These are phyloP conservation scores for Marasmius oreades DNA, from an alignment of 1,284 basidiomycete species.

Conservation along the genomic window DNA sequence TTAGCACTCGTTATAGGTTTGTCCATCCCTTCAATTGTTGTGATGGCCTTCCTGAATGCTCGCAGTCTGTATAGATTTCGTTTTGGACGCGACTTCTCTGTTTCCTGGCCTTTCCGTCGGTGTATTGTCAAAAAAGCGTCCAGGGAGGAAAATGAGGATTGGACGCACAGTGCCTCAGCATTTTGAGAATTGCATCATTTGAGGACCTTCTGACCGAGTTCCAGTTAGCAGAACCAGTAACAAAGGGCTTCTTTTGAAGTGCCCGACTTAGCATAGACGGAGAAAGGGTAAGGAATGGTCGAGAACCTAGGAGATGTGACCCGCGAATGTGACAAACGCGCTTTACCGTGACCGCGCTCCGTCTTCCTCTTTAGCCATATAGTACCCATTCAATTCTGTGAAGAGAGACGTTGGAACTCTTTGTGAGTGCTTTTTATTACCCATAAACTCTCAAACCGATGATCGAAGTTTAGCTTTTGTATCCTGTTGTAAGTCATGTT, in stretches of 20 bases:
- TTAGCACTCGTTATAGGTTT: conserved; percentile 38
- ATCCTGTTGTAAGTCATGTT: too few species aligned
- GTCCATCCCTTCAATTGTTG: conserved; percentile 32
- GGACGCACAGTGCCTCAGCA: conserved; percentile 37
- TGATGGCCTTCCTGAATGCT: conserved; percentile 46
- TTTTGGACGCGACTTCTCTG: conserved; percentile 34
- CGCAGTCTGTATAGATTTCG: conserved; percentile 46
- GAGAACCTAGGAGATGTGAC: background rate
- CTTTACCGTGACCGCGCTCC: background rate
- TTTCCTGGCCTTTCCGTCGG: conserved; percentile 39
- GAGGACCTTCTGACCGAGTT: background rate
- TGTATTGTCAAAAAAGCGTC: background rate
- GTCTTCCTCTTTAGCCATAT: background rate
- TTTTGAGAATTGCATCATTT: conserved; percentile 40
- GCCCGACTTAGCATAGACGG: background rate
- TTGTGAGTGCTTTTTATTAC: too few species aligned
- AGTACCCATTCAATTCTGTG: too few species aligned
- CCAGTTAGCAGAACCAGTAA: too few species aligned
- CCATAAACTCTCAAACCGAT: too few species aligned
- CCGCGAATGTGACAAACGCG: conserved; percentile 3
- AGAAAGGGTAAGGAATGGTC: background rate
- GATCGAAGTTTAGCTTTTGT: too few species aligned
- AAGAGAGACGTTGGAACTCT: too few species aligned
- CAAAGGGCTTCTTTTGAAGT: background rate
- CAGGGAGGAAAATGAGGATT: background rate